Conservation (phyloP, 2,329 filamentous ascomycete species). For the Fonsecaea nubica region DNA sequence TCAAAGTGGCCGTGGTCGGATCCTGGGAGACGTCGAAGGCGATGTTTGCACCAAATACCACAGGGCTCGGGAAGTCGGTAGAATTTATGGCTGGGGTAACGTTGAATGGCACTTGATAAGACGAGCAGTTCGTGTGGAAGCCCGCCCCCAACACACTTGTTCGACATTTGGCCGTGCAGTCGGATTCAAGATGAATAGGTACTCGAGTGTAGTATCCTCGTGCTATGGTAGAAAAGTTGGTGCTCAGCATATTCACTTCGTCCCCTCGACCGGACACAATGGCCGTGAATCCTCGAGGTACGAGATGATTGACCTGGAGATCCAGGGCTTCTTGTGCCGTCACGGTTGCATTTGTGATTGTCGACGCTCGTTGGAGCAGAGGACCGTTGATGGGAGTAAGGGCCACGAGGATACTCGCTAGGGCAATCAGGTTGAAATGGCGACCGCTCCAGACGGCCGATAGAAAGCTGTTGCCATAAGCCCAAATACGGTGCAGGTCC, state of each 20-base stretch:
- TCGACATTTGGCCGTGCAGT: too few relatives aligned
- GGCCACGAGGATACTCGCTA: slow-evolving; percentile 29
- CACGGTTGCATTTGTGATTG: slow-evolving; percentile 3
- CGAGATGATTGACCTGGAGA: slow-evolving; percentile 1
- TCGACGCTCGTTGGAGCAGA: slow-evolving; percentile 34
- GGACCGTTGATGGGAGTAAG: slow-evolving; percentile 29
- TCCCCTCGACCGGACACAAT: slow-evolving; percentile 18
- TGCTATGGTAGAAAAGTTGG: too few relatives aligned
- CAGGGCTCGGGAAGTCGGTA: neutral
- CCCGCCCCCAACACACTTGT: slow-evolving; percentile 17
- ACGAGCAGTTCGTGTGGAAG: slow-evolving; percentile 30
- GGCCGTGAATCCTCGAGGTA: slow-evolving; percentile 19
- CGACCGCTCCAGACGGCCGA: slow-evolving; percentile 21
- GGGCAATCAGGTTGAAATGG: slow-evolving; percentile 31
- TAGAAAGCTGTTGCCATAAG: slow-evolving; percentile 29
- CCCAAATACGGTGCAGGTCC: slow-evolving; percentile 34
- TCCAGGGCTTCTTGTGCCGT: neutral
- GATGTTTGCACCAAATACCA: neutral
- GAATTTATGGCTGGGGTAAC: neutral
- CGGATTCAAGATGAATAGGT: too few relatives aligned
- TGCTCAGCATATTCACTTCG: slow-evolving; percentile 8
- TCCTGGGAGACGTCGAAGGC: neutral
- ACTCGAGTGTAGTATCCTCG: too few relatives aligned
- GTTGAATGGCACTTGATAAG: neutral
- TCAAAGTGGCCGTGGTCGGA: neutral